Evolutionary conservation across 2,329 filamentous ascomycete genomes (phyloP), one percentile per base, ranked within the genome.

Genomic region (Microdochium paspali): DNA sequence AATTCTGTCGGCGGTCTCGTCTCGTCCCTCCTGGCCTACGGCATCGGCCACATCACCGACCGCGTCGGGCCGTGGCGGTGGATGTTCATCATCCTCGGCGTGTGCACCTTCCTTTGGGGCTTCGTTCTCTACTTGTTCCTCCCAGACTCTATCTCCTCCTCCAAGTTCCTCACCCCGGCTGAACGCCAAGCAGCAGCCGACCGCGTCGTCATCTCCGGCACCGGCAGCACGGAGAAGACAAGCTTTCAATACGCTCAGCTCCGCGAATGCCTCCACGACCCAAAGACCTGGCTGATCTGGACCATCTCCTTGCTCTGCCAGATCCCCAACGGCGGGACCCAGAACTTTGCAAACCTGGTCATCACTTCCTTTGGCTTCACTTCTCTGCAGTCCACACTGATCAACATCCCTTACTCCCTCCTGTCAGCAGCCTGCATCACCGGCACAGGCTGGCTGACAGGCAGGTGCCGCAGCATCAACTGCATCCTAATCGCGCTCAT

Each of bases 261-360:
- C 24, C 49, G 60, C 4, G 78, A 82, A 58, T 79, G 76, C 44
- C 57, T 82, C 0, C 46, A 66, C 10, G 79, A 81, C 52, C 76
- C 75, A 3, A 81, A 82, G 58, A 78, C 77, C 0, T 83, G 77
- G 77, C 63, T 82, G 44, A 69, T 83, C 43, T 69, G 79, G 49
- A 65, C 63, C 2, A 70, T 83, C 21, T 68, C 72, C 21, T 51
- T 82, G 4, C 59, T 75, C 2, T 74, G 70, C 2, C 74, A 79
- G 59, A 80, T 83, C 23, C 78, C 80, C 35, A 84, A 82, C 51
- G 79, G 79, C 26, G 79, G 80, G 23, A 79, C 76, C 1, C 73
- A 77, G 53, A 76, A 72, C 53, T 81, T 82, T 44, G 72, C 73
- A 35, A 80, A 79, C 54, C 68, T 80, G 30, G 73, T 80, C 46